phyloP scores from a whole-genome alignment of 352 stramenopile species.

The Globisporangium megalacanthum region DNA sequence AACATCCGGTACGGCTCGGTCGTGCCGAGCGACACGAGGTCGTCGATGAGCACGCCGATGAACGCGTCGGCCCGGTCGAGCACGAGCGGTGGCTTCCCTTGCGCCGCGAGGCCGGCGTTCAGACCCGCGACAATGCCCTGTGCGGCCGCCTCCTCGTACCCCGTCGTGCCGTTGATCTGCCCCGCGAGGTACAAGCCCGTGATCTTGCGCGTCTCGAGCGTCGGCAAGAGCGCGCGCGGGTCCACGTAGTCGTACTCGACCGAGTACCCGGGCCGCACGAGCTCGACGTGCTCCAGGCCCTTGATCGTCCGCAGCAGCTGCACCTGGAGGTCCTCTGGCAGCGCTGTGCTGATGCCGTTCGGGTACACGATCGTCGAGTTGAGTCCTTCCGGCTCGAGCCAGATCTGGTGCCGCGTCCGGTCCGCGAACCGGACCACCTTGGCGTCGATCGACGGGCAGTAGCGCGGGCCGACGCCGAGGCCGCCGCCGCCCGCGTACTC shows the following conservation, averaged over 20 bases:
- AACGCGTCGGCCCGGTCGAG: slow-evolving; percentile 94
- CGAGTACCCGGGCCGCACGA: slow-evolving; percentile 96
- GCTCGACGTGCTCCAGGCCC: slow-evolving; percentile 94
- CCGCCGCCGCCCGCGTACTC: slow-evolving; percentile 87
- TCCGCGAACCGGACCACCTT: slow-evolving; percentile 88
- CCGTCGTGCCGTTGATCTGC: slow-evolving; percentile 99
- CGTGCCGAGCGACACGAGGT: slow-evolving; percentile 95
- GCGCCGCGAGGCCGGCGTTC: slow-evolving; percentile 89
- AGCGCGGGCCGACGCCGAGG: slow-evolving; percentile 74
- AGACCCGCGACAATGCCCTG: slow-evolving; percentile 96
- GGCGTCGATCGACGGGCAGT: slow-evolving; percentile 98
- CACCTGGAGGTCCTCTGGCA: slow-evolving; percentile 94
- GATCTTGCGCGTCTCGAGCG: slow-evolving; percentile 94
- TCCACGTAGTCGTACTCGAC: slow-evolving; percentile 99
- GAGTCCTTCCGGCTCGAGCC: slow-evolving; percentile 97
- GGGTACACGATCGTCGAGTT: slow-evolving; percentile 97
- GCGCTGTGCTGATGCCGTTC: slow-evolving; percentile 93
- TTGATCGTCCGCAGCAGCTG: slow-evolving; percentile 93
- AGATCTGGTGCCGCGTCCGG: slow-evolving; percentile 86
- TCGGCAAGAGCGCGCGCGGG: slow-evolving; percentile 89
- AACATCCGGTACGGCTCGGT: slow-evolving; percentile 99
- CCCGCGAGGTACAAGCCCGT: slow-evolving; percentile 93
- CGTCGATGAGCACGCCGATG: slow-evolving; percentile 98
- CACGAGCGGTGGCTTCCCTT: slow-evolving; percentile 72
- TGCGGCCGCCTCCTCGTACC: slow-evolving; percentile 98